These are phyloP conservation scores for Cicer pinnatifidum DNA, from an alignment of 306 rosid species.

Conservation along the genomic window DNA sequence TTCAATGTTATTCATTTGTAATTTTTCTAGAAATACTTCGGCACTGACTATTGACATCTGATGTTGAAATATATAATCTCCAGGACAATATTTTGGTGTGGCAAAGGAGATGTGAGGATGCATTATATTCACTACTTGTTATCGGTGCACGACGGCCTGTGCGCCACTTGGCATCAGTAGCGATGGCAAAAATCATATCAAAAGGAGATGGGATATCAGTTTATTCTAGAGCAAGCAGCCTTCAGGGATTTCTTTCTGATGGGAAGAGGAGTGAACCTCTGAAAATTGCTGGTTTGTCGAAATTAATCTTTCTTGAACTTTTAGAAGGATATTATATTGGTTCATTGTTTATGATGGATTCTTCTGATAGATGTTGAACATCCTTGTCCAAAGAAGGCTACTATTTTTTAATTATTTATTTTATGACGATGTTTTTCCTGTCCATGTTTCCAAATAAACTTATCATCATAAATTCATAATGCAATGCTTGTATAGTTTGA, in stretches of 20 bases:
- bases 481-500: conserved; percentile 32
- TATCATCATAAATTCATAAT: conserved; percentile 3
- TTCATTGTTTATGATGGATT: conserved; percentile 39
- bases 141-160: conserved; percentile 96
- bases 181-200: conserved; percentile 82
- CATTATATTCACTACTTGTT: conserved; percentile 76
- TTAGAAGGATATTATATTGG: conserved; percentile 37
- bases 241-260: conserved; percentile 96
- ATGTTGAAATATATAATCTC: conserved; percentile 37
- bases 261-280: conserved; percentile 86
- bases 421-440: neutral
- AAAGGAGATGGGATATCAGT: conserved; percentile 91
- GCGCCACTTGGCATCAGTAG: conserved; percentile 91
- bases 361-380: conserved; percentile 24
- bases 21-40: conserved; percentile 25
- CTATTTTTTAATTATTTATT: neutral
- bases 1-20: conserved; percentile 3
- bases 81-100: conserved; percentile 90
- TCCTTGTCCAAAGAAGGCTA: conserved; percentile 30
- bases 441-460: conserved; percentile 24
- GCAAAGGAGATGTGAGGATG: conserved; percentile 98
- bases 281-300: conserved; percentile 78
- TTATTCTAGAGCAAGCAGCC: conserved; percentile 91
- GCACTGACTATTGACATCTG: conserved; percentile 7
- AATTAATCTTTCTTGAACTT: conserved; percentile 34